phyloP scores from a whole-genome alignment of 495 filamentous ascomycete genomes.

The Aspergillus kassunensis region DNA sequence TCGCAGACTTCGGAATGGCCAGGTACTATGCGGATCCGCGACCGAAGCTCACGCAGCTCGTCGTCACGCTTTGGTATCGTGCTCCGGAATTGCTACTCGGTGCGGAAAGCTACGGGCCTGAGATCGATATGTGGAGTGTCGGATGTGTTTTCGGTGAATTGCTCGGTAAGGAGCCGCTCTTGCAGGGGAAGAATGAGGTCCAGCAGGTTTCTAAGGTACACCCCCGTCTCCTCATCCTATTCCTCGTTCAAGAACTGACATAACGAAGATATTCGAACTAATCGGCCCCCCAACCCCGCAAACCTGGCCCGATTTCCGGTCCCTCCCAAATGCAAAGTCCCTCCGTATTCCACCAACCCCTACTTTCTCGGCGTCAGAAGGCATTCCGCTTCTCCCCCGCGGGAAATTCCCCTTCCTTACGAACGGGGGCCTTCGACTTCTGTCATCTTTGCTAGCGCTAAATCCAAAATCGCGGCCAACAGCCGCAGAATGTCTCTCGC shows the following conservation, averaged over 20 bases:
- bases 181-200: conserved; percentile 94
- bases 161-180: conserved; percentile 72
- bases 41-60: conserved; percentile 82
- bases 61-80: conserved; percentile 97
- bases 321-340: conserved; percentile 82
- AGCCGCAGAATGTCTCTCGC: conserved; percentile 66
- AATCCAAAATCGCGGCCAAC: conserved; percentile 69
- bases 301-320: conserved; percentile 81
- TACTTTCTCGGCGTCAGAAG: conserved; percentile 17
- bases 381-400: conserved; percentile 45
- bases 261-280: conserved; percentile 70
- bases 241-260: no score
- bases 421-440: conserved; percentile 62
- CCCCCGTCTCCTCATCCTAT: neutral
- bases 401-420: conserved; percentile 80
- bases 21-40: conserved; percentile 81
- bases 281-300: conserved; percentile 86
- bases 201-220: conserved; percentile 65
- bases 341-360: conserved; percentile 66
- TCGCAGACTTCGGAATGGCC: conserved; percentile 98
- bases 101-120: conserved; percentile 65
- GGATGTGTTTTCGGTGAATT: conserved; percentile 97
- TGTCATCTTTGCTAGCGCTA: conserved; percentile 65
- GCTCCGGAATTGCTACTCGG: conserved; percentile 88
- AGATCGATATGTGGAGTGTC: conserved; percentile 92